Evolutionary conservation across 768 basidiomycete genomes (phyloP).

Genomic region (Chalciporus chontae): DNA sequence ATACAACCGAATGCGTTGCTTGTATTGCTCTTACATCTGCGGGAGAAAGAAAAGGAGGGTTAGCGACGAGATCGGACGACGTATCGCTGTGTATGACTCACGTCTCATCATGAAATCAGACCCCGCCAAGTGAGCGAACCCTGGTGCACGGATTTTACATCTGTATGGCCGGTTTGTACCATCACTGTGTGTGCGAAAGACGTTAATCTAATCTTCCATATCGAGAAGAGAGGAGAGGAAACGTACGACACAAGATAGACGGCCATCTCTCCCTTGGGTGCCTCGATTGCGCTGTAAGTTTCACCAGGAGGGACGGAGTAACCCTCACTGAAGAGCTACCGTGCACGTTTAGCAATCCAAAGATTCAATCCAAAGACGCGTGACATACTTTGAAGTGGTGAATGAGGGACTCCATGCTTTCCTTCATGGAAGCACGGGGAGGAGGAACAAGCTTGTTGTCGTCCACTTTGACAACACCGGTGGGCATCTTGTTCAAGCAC

Average conservation of each 20-base stretch:
- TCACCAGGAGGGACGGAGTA: slow-evolving; percentile 95
- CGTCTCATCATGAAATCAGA: slow-evolving; percentile 98
- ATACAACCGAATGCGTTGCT: not conserved
- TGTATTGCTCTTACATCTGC: slow-evolving; percentile 34
- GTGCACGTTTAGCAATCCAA: not conserved
- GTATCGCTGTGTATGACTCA: slow-evolving; percentile 40
- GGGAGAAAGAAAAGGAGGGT: slow-evolving; percentile 13
- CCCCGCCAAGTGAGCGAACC: slow-evolving; percentile 93
- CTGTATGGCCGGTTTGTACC: slow-evolving; percentile 95
- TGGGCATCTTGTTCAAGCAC: slow-evolving; percentile 96
- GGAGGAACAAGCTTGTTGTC: slow-evolving; percentile 98
- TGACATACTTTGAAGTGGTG: slow-evolving; percentile 89
- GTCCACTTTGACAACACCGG: slow-evolving; percentile 89
- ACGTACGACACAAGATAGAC: slow-evolving; percentile 95
- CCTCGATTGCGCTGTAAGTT: slow-evolving; percentile 96
- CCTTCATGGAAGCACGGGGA: slow-evolving; percentile 97
- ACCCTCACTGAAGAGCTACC: slow-evolving; percentile 90
- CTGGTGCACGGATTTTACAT: slow-evolving; percentile 96
- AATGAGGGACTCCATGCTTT: slow-evolving; percentile 96
- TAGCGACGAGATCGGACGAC: not conserved
- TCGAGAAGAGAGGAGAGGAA: not conserved
- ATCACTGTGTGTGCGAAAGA: slow-evolving; percentile 53
- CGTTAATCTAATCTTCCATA: not conserved
- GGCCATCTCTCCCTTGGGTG: slow-evolving; percentile 98
- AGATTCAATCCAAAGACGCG: not conserved